Percentiles rank a stretch among this genome's conserved stretches.
These are phyloP conservation scores for Moniliella sp. DNA, from an alignment of 1,284 basidiomycete genomes.

Conservation along the genomic window DNA sequence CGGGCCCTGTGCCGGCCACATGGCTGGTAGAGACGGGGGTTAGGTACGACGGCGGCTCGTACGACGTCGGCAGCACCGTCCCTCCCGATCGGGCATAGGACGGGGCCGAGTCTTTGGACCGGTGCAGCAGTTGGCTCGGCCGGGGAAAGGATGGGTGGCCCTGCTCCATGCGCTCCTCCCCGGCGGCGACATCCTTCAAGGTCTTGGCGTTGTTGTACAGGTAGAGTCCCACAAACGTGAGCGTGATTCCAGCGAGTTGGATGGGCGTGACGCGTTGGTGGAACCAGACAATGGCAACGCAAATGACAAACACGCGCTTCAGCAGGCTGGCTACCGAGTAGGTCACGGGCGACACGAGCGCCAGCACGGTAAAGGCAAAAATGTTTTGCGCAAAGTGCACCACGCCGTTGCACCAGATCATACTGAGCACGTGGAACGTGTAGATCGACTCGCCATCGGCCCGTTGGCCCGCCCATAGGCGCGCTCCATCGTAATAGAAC, in stretches of 20 bases:
- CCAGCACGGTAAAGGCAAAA: constrained; percentile 83
- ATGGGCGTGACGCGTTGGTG: constrained; percentile 61
- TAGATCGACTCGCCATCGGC: background rate
- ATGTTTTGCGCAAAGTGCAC: constrained; percentile 94
- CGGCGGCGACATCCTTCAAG: background rate
- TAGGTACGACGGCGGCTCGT: too few relatives aligned
- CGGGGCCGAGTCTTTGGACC: too few relatives aligned
- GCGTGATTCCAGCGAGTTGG: constrained; percentile 58
- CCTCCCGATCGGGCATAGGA: too few relatives aligned
- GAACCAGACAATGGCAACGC: constrained; percentile 92
- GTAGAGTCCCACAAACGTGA: constrained; percentile 74
- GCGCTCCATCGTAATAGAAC: too few relatives aligned
- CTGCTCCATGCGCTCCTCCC: too few relatives aligned
- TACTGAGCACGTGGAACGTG: constrained; percentile 39
- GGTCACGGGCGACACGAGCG: constrained; percentile 86
- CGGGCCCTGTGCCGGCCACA: too few relatives aligned
- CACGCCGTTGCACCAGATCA: constrained; percentile 67
- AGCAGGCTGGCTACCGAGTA: constrained; percentile 47
- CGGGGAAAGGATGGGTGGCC: too few relatives aligned
- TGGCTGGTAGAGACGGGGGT: too few relatives aligned
- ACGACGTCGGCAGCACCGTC: too few relatives aligned
- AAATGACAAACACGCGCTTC: constrained; percentile 93
- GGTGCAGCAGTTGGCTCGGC: too few relatives aligned
- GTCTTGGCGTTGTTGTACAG: background rate
- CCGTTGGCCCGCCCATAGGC: too few relatives aligned